Base-by-base conservation (phyloP, 495 filamentous ascomycete genomes). In the Aspergillus ostianus region DNA sequence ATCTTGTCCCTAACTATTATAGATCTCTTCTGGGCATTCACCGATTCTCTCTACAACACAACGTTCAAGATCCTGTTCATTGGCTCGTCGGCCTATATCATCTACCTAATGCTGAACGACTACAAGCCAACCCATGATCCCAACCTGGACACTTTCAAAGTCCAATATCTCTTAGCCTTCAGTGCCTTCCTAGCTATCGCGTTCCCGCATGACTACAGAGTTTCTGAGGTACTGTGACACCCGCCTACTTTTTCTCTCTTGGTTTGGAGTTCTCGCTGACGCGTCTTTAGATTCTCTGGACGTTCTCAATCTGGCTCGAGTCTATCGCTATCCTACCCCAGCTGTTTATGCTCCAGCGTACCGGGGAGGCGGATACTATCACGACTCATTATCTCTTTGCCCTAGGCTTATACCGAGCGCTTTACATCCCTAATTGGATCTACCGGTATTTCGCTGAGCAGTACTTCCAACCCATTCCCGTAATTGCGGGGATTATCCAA, bases 391-490 rank as follows among this genome's bases (percentile, higher is more conserved):
- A 98, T 72, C 82, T 98, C n/a, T 93, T 93, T 71, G 92, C 94
- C n/a, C 79, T 98, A 51, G 94, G 94, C 3, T 67, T 86, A 50
- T 98, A 98, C 77, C 80, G 94, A 46, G 91, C 92, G 7, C 82
- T 98, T 49, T 98, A 98, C 75, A 98, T 98, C 64, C 95, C 94
- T 27, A 98, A 98, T 75, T 98, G 94, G 94, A 84, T 97, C 57
- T 97, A 87, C 68, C 84, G 94, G 26, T 97, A 95, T 73, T 79
- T 89, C 62, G 77, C 82, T 47, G 91, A 94, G 71, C 77, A 78
- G 30, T 85, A 87, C 76, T 84, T 87, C 58, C 92, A 97, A 72
- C 84, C 83, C 51, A 92, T 96, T 64, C 87, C 93, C 2, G 86
- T 95, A 47, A 59, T 92, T 44, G 94, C 94, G 9, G 94, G 94